Evolutionary conservation across 1,284 basidiomycete genomes (phyloP).

Genomic region (Sparassis latifolia): DNA sequence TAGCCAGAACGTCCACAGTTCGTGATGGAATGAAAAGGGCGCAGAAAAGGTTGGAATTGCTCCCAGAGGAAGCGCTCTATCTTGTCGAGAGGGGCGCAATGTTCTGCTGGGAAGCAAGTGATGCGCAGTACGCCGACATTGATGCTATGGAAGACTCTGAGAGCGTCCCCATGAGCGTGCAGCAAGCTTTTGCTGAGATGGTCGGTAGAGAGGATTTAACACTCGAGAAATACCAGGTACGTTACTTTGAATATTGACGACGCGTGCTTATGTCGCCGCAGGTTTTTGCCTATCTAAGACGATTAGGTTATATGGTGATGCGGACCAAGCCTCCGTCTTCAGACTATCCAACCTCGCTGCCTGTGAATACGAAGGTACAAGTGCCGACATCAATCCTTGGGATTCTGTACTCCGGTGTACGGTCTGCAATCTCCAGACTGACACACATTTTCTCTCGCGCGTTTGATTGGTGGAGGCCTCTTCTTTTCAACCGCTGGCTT

Average conservation of each 20-base stretch:
- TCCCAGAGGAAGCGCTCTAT: conserved; percentile 94
- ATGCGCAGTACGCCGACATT: conserved; percentile 16
- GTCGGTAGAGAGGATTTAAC: conserved; percentile 74
- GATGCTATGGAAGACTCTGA: conserved; percentile 37
- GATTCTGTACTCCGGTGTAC: conserved; percentile 30
- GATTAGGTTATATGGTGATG: conserved; percentile 86
- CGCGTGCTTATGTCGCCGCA: conserved; percentile 23
- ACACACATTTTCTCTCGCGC: conserved; percentile 20
- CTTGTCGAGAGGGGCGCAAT: conserved; percentile 84
- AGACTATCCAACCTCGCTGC: conserved; percentile 50
- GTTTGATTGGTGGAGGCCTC: conserved; percentile 59
- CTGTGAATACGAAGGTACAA: conserved; percentile 13
- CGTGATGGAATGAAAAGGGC: conserved; percentile 31
- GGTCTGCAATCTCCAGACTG: conserved; percentile 26
- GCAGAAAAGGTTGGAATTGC: conserved; percentile 69
- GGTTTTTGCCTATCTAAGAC: conserved; percentile 90
- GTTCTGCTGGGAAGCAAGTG: conserved; percentile 67
- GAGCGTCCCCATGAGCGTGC: conserved; percentile 80
- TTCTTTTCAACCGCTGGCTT: conserved; percentile 39
- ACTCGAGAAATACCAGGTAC: conserved; percentile 82
- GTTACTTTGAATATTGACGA: conserved; percentile 12
- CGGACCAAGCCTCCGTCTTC: conserved; percentile 58
- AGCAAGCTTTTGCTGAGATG: conserved; percentile 84
- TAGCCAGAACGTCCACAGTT: conserved; percentile 32
- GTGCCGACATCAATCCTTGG: conserved; percentile 21